phyloP scores from a whole-genome alignment of 257 asterid genomes.

The Prunella vulgaris region DNA sequence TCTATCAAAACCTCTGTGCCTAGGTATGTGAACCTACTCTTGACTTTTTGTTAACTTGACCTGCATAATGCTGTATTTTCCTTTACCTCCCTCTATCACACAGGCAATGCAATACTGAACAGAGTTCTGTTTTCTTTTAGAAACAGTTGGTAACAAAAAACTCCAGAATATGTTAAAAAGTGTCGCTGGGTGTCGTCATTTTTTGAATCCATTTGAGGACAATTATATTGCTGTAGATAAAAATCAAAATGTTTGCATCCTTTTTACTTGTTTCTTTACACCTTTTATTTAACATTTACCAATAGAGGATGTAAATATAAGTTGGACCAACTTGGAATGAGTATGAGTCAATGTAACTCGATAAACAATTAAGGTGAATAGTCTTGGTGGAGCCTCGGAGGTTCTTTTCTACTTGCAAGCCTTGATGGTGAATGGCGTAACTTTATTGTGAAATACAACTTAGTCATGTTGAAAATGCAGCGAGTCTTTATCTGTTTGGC shows the following conservation, averaged over 20 bases:
- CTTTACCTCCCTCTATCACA: neutral
- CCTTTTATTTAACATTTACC: neutral
- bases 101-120: neutral
- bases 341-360: too few relatives aligned
- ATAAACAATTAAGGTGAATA: too few relatives aligned
- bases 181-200: neutral
- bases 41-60: neutral
- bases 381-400: too few relatives aligned
- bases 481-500: too few relatives aligned
- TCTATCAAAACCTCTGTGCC: constrained; percentile 51
- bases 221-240: neutral
- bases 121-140: neutral
- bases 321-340: too few relatives aligned
- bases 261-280: neutral
- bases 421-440: neutral
- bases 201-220: neutral
- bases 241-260: neutral
- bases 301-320: too few relatives aligned
- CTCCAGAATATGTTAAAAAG: neutral
- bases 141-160: neutral
- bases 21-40: constrained; percentile 42
- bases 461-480: neutral
- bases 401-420: too few relatives aligned
- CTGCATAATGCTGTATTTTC: neutral
- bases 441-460: neutral